A percentile compares a stretch with the other conserved stretches of the same genome.
Conservation (phyloP, 768 basidiomycete species). For the Termitomyces sp. region DNA sequence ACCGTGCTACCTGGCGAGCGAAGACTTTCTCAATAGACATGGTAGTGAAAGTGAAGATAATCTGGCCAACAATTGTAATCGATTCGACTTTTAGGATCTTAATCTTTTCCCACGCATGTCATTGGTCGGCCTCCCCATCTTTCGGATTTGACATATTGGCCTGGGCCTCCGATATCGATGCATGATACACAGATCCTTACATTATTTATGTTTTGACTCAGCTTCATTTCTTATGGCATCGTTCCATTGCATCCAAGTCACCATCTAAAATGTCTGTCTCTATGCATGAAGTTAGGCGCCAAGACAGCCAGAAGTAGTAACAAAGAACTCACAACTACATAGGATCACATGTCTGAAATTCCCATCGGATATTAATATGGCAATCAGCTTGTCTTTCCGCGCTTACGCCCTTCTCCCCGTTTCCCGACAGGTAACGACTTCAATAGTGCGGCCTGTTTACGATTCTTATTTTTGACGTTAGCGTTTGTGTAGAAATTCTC, state of each 20-base stretch:
- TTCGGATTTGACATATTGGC: not conserved
- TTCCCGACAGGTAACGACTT: constrained; percentile 52
- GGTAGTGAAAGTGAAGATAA: constrained; percentile 23
- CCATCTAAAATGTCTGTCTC: not conserved
- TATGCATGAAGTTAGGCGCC: not conserved
- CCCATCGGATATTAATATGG: not conserved
- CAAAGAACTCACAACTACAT: constrained; percentile 5
- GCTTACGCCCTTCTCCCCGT: constrained; percentile 34
- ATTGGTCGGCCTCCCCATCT: constrained; percentile 2
- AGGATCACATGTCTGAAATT: constrained; percentile 5
- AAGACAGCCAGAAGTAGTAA: not conserved
- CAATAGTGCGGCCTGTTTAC: constrained; percentile 55
- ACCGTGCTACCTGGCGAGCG: constrained; percentile 74
- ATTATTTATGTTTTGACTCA: not conserved
- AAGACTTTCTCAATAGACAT: constrained; percentile 93
- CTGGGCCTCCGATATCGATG: not conserved
- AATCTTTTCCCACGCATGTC: constrained; percentile 35
- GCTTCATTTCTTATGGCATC: not conserved
- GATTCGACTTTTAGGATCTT: constrained; percentile 29
- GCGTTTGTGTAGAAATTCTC: constrained; percentile 82
- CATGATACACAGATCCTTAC: not conserved
- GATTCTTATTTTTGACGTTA: constrained; percentile 87
- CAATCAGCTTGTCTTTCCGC: constrained; percentile 17
- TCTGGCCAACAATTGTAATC: constrained; percentile 23
- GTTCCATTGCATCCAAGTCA: constrained; percentile 1